Evolutionary conservation across 176 grass and related monocot genomes (phyloP).

Genomic region (Sorghum bicolor): Sorghum_bicolor_NCBIv3 NC_012873.2:2756001-2756500

Average conservation of each 20-base stretch:
- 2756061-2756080: slow-evolving; percentile 95
- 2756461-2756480: not conserved
- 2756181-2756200: slow-evolving; percentile 52
- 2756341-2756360: slow-evolving; percentile 73
- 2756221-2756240: slow-evolving; percentile 82
- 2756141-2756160: slow-evolving; percentile 69
- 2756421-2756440: slow-evolving; percentile 9
- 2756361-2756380: not conserved
- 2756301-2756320: slow-evolving; percentile 30
- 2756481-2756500: not conserved
- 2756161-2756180: slow-evolving; percentile 80
- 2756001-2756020: slow-evolving; percentile 83
- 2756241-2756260: slow-evolving; percentile 50
- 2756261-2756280: slow-evolving; percentile 88
- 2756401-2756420: not conserved
- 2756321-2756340: slow-evolving; percentile 80
- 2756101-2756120: slow-evolving; percentile 68
- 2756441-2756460: not conserved
- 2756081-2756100: slow-evolving; percentile 66
- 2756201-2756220: slow-evolving; percentile 66
- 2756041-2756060: slow-evolving; percentile 85
- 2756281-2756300: slow-evolving; percentile 25
- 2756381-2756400: not conserved
- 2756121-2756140: slow-evolving; percentile 29
- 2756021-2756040: slow-evolving; percentile 89